These are phyloP conservation scores for Lenwebbia sp. DNA, from an alignment of 345 rosid genomes.

Conservation along the genomic window DNA sequence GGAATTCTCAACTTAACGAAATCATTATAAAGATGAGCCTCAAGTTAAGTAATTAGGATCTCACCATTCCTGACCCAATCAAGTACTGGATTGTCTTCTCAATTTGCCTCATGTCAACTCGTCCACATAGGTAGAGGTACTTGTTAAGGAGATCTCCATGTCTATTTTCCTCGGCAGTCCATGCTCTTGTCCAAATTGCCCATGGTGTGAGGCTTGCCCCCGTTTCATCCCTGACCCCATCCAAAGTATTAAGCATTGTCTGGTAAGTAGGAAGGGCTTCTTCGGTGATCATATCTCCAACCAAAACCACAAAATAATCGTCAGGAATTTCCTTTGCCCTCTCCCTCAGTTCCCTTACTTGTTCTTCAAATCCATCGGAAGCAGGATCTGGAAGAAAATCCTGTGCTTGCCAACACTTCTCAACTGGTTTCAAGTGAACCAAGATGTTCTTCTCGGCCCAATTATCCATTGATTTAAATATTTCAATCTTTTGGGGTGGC, in stretches of 20 bases:
- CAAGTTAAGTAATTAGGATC: conserved; percentile 2
- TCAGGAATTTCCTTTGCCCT: conserved; percentile 81
- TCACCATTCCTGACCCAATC: conserved; percentile 73
- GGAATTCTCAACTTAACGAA: background rate
- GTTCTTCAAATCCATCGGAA: conserved; percentile 72
- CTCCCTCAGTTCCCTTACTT: conserved; percentile 69
- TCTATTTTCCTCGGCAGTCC: conserved; percentile 77
- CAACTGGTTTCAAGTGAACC: conserved; percentile 69
- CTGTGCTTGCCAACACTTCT: conserved; percentile 92
- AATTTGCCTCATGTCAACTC: conserved; percentile 61
- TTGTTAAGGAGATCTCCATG: conserved; percentile 68
- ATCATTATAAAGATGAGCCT: background rate
- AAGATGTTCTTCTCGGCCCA: conserved; percentile 83
- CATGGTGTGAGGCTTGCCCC: conserved; percentile 78
- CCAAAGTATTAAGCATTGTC: conserved; percentile 68
- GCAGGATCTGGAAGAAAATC: conserved; percentile 86
- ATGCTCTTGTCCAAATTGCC: conserved; percentile 63
- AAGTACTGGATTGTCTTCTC: conserved; percentile 69
- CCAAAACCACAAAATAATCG: conserved; percentile 74
- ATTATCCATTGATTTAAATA: conserved; percentile 69
- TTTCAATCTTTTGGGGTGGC: conserved; percentile 89
- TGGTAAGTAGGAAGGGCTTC: conserved; percentile 85
- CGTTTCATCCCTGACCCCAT: conserved; percentile 72
- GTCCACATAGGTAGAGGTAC: conserved; percentile 62
- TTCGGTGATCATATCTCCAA: conserved; percentile 86